Evolutionary conservation across 306 rosid genomes (phyloP).

Genomic region (Sechiopsis laciniata): DNA sequence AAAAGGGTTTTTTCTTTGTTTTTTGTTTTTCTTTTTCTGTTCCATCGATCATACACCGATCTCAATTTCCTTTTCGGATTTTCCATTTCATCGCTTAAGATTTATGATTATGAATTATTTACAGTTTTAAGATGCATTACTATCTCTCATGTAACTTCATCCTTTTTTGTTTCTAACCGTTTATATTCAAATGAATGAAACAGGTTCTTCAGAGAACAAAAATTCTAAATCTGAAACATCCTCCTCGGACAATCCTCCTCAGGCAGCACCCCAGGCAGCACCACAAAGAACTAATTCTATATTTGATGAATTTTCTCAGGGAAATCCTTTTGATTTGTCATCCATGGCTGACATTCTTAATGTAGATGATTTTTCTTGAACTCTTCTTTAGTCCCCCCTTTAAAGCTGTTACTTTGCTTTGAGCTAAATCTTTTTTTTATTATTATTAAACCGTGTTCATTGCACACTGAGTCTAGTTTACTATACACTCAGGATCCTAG

Average conservation of each 20-base stretch:
- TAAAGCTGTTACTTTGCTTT: not conserved
- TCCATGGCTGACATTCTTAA: constrained; percentile 88
- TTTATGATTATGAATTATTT: not conserved
- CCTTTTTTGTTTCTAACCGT: not conserved
- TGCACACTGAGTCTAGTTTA: constrained; percentile 18
- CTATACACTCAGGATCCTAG: constrained; percentile 76
- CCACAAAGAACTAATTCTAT: constrained; percentile 37
- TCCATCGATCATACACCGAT: not conserved
- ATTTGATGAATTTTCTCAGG: constrained; percentile 48
- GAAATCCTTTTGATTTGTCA: constrained; percentile 89
- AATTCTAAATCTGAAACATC: constrained; percentile 39
- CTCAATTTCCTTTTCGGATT: not conserved
- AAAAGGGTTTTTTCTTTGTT: not conserved
- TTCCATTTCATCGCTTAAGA: not conserved
- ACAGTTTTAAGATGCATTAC: not conserved
- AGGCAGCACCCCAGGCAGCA: constrained; percentile 34
- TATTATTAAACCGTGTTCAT: not conserved
- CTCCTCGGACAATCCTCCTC: constrained; percentile 41
- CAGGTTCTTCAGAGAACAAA: constrained; percentile 48
- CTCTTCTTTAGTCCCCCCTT: not conserved
- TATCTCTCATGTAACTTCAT: constrained; percentile 15
- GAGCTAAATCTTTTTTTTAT: not conserved
- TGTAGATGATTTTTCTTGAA: constrained; percentile 38
- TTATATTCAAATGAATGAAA: constrained; percentile 44
- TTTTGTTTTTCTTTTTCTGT: not conserved